phyloP scores from a whole-genome alignment of 768 basidiomycete species.

The Lentinula edodes region DNA sequence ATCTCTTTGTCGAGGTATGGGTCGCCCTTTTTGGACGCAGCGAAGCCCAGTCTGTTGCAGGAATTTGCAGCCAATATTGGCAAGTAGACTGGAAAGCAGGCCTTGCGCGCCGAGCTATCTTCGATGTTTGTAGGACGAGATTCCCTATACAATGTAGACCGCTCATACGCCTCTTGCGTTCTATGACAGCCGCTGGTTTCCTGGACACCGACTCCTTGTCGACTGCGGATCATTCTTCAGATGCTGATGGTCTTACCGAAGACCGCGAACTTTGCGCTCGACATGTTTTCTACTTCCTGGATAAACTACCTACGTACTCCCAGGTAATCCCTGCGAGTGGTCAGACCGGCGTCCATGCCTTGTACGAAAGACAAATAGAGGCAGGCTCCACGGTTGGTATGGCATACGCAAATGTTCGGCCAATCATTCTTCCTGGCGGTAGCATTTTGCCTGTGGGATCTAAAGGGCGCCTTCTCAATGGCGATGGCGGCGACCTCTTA shows the following conservation, averaged over 20 bases:
- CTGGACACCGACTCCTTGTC: slow-evolving; percentile 68
- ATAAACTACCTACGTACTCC: slow-evolving; percentile 66
- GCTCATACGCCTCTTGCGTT: slow-evolving; percentile 64
- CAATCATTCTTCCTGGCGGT: slow-evolving; percentile 73
- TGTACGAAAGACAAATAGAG: slow-evolving; percentile 66
- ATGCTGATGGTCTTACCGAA: slow-evolving; percentile 32
- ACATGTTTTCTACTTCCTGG: slow-evolving; percentile 74
- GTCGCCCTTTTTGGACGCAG: slow-evolving; percentile 75
- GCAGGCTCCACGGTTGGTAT: slow-evolving; percentile 41
- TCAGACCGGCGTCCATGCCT: slow-evolving; percentile 61
- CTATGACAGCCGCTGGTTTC: slow-evolving; percentile 75
- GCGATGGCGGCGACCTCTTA: slow-evolving; percentile 61
- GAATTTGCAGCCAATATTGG: slow-evolving; percentile 83
- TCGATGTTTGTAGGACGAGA: slow-evolving; percentile 76
- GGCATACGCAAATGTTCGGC: slow-evolving; percentile 59
- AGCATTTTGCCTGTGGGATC: slow-evolving; percentile 63
- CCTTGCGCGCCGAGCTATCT: slow-evolving; percentile 66
- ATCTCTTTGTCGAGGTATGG: slow-evolving; percentile 70
- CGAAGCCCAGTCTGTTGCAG: slow-evolving; percentile 56
- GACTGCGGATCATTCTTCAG: slow-evolving; percentile 40
- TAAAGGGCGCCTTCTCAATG: slow-evolving; percentile 64
- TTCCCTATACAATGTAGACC: slow-evolving; percentile 78
- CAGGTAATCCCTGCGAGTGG: slow-evolving; percentile 61
- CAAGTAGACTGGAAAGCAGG: slow-evolving; percentile 65
- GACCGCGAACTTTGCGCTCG: slow-evolving; percentile 57